A percentile compares a stretch with the other conserved stretches of the same genome.
These are phyloP conservation scores for Talinum fruticosum DNA, from an alignment of 148 eudicot species.

Conservation along the genomic window DNA sequence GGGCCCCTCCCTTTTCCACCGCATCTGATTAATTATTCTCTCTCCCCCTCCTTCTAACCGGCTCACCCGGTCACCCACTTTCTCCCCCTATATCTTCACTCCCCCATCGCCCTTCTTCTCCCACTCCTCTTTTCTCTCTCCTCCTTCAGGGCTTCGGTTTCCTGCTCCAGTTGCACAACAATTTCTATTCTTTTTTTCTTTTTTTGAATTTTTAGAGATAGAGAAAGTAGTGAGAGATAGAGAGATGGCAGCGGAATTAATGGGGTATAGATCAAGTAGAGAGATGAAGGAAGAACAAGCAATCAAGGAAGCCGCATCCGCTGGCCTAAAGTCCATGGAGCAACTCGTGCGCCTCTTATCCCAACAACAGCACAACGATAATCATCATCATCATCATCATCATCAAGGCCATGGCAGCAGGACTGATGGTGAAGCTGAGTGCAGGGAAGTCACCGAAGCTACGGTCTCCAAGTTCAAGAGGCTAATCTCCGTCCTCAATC, in stretches of 20 bases:
- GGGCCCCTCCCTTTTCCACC: neutral
- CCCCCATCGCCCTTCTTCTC: neutral
- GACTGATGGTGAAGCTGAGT: conserved; percentile 20
- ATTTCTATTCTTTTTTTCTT: too few relatives aligned
- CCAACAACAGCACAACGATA: neutral
- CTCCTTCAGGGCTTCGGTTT: too few relatives aligned
- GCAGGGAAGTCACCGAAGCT: conserved; percentile 37
- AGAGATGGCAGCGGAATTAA: neutral
- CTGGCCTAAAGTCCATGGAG: conserved; percentile 48
- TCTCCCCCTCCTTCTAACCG: neutral
- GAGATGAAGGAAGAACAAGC: conserved; percentile 30
- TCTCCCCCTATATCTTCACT: conserved; percentile 19
- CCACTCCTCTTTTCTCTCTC: neutral
- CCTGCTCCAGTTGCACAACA: neutral
- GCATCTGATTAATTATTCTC: neutral
- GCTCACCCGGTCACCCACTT: conserved; percentile 27
- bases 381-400: neutral
- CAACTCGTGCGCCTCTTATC: conserved; percentile 38
- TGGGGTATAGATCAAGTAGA: neutral
- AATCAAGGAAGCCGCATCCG: conserved; percentile 38
- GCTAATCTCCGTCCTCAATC: conserved; percentile 42
- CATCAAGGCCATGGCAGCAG: neutral
- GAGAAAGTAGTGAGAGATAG: neutral
- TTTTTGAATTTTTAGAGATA: neutral
- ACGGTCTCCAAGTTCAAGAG: conserved; percentile 46